phyloP scores from a whole-genome alignment of 805 yeast genomes.

The Schizosaccharomyces japonicus region DNA sequence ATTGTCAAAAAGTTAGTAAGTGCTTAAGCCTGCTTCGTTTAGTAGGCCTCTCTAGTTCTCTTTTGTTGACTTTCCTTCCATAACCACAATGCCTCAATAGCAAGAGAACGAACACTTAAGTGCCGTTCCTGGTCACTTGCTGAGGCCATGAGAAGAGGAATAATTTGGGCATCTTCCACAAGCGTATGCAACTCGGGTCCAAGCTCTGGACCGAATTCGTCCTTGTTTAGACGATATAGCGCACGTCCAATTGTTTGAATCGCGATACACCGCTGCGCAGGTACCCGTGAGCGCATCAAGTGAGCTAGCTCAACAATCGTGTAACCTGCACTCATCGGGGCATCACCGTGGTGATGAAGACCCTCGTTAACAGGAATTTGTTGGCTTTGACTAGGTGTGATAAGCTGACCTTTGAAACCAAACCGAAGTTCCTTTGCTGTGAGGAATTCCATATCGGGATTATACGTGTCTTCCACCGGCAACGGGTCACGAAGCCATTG shows the following conservation, averaged over 20 bases:
- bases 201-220: conserved; percentile 22
- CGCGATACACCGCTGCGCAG: conserved; percentile 71
- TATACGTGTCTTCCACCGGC: conserved; percentile 24
- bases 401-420: conserved; percentile 62
- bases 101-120: conserved; percentile 56
- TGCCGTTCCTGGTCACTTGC: conserved; percentile 47
- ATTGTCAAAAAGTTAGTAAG: no score
- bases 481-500: conserved; percentile 64
- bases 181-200: conserved; percentile 12
- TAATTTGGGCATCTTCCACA: conserved; percentile 33
- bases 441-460: conserved; percentile 19
- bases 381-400: conserved; percentile 31
- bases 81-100: conserved; percentile 75
- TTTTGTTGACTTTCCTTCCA: conserved; percentile 26
- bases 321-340: conserved; percentile 80
- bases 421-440: conserved; percentile 46
- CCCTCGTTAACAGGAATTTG: conserved; percentile 36
- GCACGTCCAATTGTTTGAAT: conserved; percentile 73
- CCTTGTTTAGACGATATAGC: conserved; percentile 49
- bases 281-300: conserved; percentile 48
- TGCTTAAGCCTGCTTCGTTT: neutral
- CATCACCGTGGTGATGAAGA: conserved; percentile 74
- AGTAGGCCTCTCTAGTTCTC: neutral
- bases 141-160: conserved; percentile 37
- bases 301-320: conserved; percentile 65